phyloP scores from a whole-genome alignment of 805 yeast species.

The Yamadazyma phyllophila region DNA sequence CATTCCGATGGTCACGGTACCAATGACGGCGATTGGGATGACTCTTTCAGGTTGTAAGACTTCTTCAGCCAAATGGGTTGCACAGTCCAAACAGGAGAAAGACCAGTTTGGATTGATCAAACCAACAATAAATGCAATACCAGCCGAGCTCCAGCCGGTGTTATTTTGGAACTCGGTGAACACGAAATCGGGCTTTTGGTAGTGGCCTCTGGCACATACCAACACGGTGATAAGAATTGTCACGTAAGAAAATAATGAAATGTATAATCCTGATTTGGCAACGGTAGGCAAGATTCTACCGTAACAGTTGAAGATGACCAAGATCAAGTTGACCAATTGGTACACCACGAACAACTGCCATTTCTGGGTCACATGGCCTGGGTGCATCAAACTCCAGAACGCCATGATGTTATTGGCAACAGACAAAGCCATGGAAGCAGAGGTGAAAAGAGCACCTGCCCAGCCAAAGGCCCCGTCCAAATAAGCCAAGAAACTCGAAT shows the following conservation, averaged over 20 bases:
- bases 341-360: constrained; percentile 58
- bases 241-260: constrained; percentile 51
- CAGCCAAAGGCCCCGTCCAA: constrained; percentile 40
- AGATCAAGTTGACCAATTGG: constrained; percentile 42
- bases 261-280: constrained; percentile 49
- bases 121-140: constrained; percentile 68
- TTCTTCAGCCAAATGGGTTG: constrained; percentile 73
- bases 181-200: constrained; percentile 51
- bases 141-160: constrained; percentile 61
- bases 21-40: constrained; percentile 60
- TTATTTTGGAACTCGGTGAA: constrained; percentile 52
- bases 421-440: constrained; percentile 38
- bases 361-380: constrained; percentile 27
- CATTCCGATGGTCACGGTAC: constrained; percentile 65
- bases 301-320: constrained; percentile 49
- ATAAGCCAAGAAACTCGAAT: constrained; percentile 37
- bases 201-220: constrained; percentile 51
- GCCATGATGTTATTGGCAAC: constrained; percentile 37
- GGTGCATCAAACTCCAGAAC: constrained; percentile 35
- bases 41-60: constrained; percentile 53
- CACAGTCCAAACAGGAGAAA: constrained; percentile 65
- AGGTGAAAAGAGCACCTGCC: constrained; percentile 43
- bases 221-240: constrained; percentile 54
- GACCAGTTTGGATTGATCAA: constrained; percentile 69
- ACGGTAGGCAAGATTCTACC: constrained; percentile 51